These are phyloP conservation scores for Trichosporon sp. DNA, from an alignment of 1,284 basidiomycete species.

Conservation along the genomic window DNA sequence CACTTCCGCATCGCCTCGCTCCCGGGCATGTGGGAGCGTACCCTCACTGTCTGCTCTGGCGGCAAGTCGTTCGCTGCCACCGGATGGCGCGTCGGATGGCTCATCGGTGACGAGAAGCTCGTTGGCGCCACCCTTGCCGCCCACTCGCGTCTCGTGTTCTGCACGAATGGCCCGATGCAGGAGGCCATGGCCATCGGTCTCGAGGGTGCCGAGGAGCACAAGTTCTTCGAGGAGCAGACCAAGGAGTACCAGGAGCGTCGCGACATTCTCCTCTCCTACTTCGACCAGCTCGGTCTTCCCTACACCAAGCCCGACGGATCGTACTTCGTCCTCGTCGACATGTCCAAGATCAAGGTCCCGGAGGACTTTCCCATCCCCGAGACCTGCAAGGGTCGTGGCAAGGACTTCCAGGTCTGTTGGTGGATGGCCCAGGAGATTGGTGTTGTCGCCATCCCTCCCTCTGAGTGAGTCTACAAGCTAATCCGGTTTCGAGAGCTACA, in stretches of 20 bases:
- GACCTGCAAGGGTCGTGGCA: constrained; percentile 74
- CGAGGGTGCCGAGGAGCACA: constrained; percentile 69
- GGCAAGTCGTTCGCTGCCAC: constrained; percentile 96
- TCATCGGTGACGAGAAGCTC: constrained; percentile 82
- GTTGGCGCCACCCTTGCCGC: constrained; percentile 86
- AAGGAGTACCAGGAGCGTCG: constrained; percentile 81
- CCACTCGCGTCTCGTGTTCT: constrained; percentile 91
- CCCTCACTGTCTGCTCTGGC: constrained; percentile 77
- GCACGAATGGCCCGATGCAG: constrained; percentile 86
- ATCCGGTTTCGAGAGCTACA: background rate
- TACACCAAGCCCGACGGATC: constrained; percentile 86
- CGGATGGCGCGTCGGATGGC: constrained; percentile 95
- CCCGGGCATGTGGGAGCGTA: constrained; percentile 98
- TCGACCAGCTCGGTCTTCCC: constrained; percentile 81
- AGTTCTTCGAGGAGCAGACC: constrained; percentile 79
- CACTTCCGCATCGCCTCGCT: constrained; percentile 89
- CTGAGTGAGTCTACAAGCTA: constrained; percentile 61
- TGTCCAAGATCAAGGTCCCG: constrained; percentile 77
- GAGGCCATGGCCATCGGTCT: constrained; percentile 88
- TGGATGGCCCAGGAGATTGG: constrained; percentile 85
- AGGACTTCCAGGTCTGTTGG: constrained; percentile 90
- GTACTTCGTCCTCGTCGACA: constrained; percentile 88
- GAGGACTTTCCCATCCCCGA: constrained; percentile 79
- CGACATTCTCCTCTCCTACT: constrained; percentile 69
- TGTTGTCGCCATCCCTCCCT: constrained; percentile 89